Conservation (phyloP, 345 rosid species). For the Theobroma cacao region DNA sequence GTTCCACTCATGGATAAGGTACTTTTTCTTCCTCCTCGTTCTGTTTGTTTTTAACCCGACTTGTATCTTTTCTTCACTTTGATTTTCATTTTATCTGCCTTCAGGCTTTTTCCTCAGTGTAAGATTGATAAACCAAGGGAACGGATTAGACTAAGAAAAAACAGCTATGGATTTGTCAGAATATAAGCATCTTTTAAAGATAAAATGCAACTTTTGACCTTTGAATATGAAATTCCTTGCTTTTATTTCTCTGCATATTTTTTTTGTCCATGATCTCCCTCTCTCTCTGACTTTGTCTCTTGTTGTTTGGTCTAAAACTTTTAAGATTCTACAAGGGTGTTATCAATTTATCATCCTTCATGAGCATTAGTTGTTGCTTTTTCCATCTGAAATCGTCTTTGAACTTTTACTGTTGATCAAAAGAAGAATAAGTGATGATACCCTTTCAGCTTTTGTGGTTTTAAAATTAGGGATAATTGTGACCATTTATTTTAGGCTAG, state of each 20-base stretch:
- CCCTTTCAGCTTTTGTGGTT: neutral
- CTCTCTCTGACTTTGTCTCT: neutral
- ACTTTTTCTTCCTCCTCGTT: neutral
- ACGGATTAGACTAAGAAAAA: neutral
- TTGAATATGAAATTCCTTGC: conserved; percentile 15
- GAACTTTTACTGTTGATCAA: conserved; percentile 9
- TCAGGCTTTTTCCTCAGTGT: neutral
- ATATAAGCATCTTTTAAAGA: conserved; percentile 42
- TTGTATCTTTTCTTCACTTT: neutral
- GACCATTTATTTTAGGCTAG: neutral
- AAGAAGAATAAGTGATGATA: conserved; percentile 16
- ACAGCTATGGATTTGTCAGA: conserved; percentile 19
- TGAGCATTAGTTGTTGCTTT: conserved; percentile 20
- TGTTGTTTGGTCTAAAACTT: neutral
- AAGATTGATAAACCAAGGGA: conserved; percentile 8
- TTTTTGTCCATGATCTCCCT: neutral
- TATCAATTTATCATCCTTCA: neutral
- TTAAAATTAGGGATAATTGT: conserved; percentile 1
- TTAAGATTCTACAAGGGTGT: neutral
- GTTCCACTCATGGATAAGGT: conserved; percentile 99
- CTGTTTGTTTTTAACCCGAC: conserved; percentile 6
- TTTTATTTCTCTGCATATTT: neutral
- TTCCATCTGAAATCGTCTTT: neutral
- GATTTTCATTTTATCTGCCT: neutral
- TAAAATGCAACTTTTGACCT: conserved; percentile 33